phyloP scores from a whole-genome alignment of 495 filamentous ascomycete species.

The Xylaria telfairii region DNA sequence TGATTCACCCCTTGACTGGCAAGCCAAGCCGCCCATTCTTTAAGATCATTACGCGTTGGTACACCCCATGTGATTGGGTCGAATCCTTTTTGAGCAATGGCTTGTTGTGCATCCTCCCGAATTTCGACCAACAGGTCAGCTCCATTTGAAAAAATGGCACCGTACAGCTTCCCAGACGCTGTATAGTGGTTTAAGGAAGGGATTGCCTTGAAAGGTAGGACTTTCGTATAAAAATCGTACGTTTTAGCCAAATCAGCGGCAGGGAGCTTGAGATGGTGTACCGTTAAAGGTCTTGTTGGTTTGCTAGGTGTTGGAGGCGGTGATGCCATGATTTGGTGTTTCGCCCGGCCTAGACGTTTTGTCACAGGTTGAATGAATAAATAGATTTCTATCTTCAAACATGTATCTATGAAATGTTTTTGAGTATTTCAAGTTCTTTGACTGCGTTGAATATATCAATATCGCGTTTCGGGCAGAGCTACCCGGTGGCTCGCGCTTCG shows the following conservation, averaged over 20 bases:
- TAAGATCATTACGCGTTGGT: not conserved
- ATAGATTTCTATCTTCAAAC: not conserved
- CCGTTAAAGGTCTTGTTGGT: not conserved
- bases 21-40: not conserved
- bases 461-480: not conserved
- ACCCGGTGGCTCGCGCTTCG: not conserved
- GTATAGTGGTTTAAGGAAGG: not conserved
- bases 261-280: not conserved
- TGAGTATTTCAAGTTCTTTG: not conserved
- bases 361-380: not conserved
- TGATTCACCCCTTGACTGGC: not conserved
- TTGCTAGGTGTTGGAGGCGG: not conserved
- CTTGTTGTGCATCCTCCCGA: not conserved
- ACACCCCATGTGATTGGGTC: not conserved
- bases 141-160: not conserved
- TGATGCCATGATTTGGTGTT: not conserved
- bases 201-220: not conserved
- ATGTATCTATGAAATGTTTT: not conserved
- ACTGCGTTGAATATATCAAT: not conserved
- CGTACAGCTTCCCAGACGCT: not conserved
- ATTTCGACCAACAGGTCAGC: not conserved
- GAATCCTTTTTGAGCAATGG: not conserved
- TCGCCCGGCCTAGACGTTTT: not conserved
- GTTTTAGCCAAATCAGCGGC: slow-evolving; percentile 1
- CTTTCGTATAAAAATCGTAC: not conserved